These are phyloP conservation scores for Aspergillus chevalieri DNA, from an alignment of 2,329 filamentous ascomycete species.

Conservation along the genomic window DNA sequence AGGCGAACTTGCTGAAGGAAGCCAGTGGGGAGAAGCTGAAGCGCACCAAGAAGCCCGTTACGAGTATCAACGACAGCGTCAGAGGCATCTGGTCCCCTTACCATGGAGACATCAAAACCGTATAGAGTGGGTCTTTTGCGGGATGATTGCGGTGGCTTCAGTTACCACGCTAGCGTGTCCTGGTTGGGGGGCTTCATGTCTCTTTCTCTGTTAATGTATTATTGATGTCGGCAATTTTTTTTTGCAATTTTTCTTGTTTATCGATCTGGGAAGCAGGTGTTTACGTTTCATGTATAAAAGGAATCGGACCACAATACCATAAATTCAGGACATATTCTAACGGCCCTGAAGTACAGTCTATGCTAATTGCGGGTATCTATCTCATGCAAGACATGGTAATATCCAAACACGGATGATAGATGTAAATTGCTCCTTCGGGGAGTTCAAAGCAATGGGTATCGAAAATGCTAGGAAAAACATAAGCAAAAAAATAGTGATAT, in stretches of 20 bases:
- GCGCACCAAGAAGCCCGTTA: constrained; percentile 53
- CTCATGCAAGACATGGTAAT: no score
- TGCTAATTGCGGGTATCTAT: no score
- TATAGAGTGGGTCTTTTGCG: constrained; percentile 30
- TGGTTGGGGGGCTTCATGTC: constrained; percentile 7
- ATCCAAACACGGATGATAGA: no score
- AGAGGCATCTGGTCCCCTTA: constrained; percentile 61
- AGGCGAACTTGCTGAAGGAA: constrained; percentile 51
- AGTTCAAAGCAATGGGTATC: no score
- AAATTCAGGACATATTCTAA: background rate
- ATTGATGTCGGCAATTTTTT: constrained; percentile 17
- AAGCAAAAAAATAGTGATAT: no score
- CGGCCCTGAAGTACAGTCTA: no score
- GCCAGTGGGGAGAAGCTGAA: constrained; percentile 46
- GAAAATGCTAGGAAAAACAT: no score
- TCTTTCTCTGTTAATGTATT: constrained; percentile 21
- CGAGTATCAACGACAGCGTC: constrained; percentile 58
- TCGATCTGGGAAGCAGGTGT: constrained; percentile 9
- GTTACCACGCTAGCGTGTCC: constrained; percentile 2
- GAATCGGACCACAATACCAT: constrained; percentile 1
- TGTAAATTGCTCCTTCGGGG: no score
- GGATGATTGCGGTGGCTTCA: constrained; percentile 12
- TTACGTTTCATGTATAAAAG: constrained; percentile 22
- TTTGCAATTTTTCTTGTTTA: constrained; percentile 11
- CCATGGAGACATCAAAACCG: constrained; percentile 50